Conservation (phyloP, 345 rosid species). For the Salix brachista region DNA sequence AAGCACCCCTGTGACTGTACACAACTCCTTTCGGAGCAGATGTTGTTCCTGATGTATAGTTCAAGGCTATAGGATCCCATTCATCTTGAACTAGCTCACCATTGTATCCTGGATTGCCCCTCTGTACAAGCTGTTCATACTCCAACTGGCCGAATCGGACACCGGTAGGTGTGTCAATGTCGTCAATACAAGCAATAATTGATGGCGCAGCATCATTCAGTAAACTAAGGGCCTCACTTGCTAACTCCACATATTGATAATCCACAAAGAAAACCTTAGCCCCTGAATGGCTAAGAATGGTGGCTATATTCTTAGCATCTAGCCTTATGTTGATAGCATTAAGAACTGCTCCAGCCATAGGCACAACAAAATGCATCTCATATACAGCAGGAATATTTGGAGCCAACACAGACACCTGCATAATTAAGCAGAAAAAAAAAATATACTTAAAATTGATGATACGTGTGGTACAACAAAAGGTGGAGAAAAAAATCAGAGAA, state of each 20-base stretch:
- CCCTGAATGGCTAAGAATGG: slow-evolving; percentile 59
- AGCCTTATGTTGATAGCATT: slow-evolving; percentile 74
- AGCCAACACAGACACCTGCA: slow-evolving; percentile 73
- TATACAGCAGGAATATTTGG: slow-evolving; percentile 79
- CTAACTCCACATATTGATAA: slow-evolving; percentile 40
- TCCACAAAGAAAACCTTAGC: slow-evolving; percentile 67
- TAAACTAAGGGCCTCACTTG: slow-evolving; percentile 43
- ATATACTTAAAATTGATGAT: not conserved
- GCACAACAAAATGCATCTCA: slow-evolving; percentile 88
- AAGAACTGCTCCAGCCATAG: slow-evolving; percentile 84
- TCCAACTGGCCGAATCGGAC: slow-evolving; percentile 43
- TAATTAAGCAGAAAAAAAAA: not conserved
- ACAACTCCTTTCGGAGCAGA: slow-evolving; percentile 71
- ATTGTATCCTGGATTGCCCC: slow-evolving; percentile 35
- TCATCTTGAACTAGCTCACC: slow-evolving; percentile 36
- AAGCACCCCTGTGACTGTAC: slow-evolving; percentile 75
- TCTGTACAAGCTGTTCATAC: slow-evolving; percentile 49
- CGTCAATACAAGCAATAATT: slow-evolving; percentile 46
- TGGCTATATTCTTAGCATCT: slow-evolving; percentile 54
- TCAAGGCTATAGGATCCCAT: slow-evolving; percentile 63
- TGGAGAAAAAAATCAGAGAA: not conserved
- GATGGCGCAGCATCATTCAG: slow-evolving; percentile 28
- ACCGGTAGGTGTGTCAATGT: slow-evolving; percentile 47
- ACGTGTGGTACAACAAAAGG: not conserved
- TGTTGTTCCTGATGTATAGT: slow-evolving; percentile 76